Base-by-base conservation (phyloP, 148 eudicot species). In the Beta vulgaris region DNA sequence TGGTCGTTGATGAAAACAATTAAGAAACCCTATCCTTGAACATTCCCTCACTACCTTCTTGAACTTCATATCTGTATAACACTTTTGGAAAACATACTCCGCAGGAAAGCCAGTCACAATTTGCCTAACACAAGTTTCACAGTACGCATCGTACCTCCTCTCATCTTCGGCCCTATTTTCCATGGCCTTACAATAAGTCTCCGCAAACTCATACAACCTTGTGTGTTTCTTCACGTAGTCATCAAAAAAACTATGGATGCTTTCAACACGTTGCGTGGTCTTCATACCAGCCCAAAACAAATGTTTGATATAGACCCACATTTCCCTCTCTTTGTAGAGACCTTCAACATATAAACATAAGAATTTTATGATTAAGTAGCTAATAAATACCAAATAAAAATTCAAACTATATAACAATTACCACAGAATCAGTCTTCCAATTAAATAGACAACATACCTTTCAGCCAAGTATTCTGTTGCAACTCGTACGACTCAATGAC, bases 271-370 rank as follows among this genome's bases (percentile, higher is more conserved):
- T 1, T 66, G 31, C 2, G 14, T 66, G 1, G 51, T 36, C 25
- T 11, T 9, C 70, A 66, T 66, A 6, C 70, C 70, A 36, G 70
- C 70, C 49, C 70, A 66, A 40, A 66, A 25, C 3, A 66, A 16
- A 18, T 40, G 6, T 15, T 14, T 40, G 14, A 40, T 62, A 19
- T 31, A 35, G 9, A 34, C 68, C 39, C 70, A 66, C 29, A 39
- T 66, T 13, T 40, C 5, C n/a, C 70, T 40, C 15, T 66, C 48
- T 14, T 36, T 11, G 48, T 40, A 66, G n/a, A n/a, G n/a, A n/a
- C n/a, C n/a, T n/a, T n/a, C n/a, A n/a, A n/a, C n/a, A n/a, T n/a
- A n/a, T n/a, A n/a, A n/a, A n/a, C n/a, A n/a, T n/a, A n/a, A n/a
- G n/a, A n/a, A n/a, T n/a, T n/a, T n/a, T n/a, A n/a, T n/a, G n/a